A percentile compares a stretch with the other conserved stretches of the same genome.
Evolutionary conservation across 495 filamentous ascomycete genomes (phyloP).

Genomic region (Parmelia sp.): DNA sequence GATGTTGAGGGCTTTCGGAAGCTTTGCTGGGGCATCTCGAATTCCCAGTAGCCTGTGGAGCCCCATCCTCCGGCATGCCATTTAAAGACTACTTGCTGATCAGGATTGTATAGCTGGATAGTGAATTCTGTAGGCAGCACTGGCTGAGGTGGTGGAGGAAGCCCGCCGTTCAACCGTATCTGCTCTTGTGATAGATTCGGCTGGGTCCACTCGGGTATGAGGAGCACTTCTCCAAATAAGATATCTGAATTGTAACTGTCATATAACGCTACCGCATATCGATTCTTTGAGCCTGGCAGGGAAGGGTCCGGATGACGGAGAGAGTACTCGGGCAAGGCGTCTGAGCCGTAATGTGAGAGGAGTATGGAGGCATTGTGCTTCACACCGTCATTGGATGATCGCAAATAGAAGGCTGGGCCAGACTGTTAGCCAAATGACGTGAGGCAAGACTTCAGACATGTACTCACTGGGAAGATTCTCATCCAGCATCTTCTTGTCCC

Average conservation of each 20-base stretch:
- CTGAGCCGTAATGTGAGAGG: constrained; percentile 72
- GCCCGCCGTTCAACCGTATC: constrained; percentile 64
- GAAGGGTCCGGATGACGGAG: constrained; percentile 68
- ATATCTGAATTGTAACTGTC: constrained; percentile 76
- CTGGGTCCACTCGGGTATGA: constrained; percentile 77
- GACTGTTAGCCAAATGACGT: constrained; percentile 32
- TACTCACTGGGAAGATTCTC: constrained; percentile 79
- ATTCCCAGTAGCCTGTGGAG: constrained; percentile 74
- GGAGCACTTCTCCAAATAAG: constrained; percentile 79
- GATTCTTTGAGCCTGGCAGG: constrained; percentile 62
- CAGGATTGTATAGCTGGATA: constrained; percentile 89
- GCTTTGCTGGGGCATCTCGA: constrained; percentile 81
- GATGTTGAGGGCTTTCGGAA: constrained; percentile 75
- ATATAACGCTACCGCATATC: constrained; percentile 78
- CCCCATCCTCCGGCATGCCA: constrained; percentile 71
- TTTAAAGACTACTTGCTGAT: constrained; percentile 69
- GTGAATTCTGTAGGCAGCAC: constrained; percentile 71
- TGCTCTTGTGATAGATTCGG: constrained; percentile 73
- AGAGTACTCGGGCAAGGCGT: constrained; percentile 70
- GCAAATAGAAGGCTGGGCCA: constrained; percentile 58
- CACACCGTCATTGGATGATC: constrained; percentile 37
- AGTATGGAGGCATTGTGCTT: constrained; percentile 57
- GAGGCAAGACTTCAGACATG: constrained; percentile 30
- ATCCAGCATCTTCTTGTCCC: constrained; percentile 64
- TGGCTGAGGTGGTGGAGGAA: constrained; percentile 64